These are phyloP conservation scores for Pseudozyma thailandica DNA, from an alignment of 1,284 basidiomycete genomes.

Conservation along the genomic window DNA sequence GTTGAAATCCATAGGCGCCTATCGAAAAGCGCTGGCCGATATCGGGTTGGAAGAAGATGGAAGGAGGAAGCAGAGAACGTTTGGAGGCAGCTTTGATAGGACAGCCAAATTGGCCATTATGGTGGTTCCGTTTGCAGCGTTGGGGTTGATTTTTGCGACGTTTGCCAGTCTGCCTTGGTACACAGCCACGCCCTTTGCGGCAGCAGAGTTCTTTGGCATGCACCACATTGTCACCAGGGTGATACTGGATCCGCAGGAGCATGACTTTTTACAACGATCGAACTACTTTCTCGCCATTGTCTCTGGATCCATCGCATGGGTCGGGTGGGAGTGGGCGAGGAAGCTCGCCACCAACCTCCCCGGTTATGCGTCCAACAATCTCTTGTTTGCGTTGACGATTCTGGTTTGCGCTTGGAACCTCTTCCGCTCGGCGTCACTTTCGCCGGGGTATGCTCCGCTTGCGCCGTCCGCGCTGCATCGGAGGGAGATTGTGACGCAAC, in stretches of 20 bases:
- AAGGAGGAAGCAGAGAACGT: conserved; percentile 30
- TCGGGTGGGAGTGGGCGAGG: conserved; percentile 81
- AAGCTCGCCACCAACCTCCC: conserved; percentile 69
- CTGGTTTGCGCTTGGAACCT: conserved; percentile 86
- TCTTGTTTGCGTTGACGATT: conserved; percentile 78
- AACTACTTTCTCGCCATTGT: conserved; percentile 95
- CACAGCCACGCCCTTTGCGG: conserved; percentile 81
- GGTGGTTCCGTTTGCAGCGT: conserved; percentile 78
- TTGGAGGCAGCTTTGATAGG: conserved; percentile 77
- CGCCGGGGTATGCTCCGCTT: conserved; percentile 88
- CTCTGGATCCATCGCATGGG: conserved; percentile 84
- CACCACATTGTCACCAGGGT: conserved; percentile 76
- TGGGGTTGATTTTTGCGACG: conserved; percentile 85
- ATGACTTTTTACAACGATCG: conserved; percentile 55
- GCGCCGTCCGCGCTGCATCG: conserved; percentile 69
- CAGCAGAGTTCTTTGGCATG: conserved; percentile 88
- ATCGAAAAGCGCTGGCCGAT: conserved; percentile 86
- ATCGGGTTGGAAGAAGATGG: conserved; percentile 74
- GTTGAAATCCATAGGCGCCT: conserved; percentile 81
- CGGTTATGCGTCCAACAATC: conserved; percentile 77
- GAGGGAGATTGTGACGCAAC: conserved; percentile 55
- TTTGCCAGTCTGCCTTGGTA: conserved; percentile 87
- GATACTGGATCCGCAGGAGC: conserved; percentile 42
- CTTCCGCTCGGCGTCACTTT: conserved; percentile 85
- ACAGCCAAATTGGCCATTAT: conserved; percentile 86